Conservation (phyloP, 1,284 basidiomycete genomes). For the Ganoderma lingzhi region DNA sequence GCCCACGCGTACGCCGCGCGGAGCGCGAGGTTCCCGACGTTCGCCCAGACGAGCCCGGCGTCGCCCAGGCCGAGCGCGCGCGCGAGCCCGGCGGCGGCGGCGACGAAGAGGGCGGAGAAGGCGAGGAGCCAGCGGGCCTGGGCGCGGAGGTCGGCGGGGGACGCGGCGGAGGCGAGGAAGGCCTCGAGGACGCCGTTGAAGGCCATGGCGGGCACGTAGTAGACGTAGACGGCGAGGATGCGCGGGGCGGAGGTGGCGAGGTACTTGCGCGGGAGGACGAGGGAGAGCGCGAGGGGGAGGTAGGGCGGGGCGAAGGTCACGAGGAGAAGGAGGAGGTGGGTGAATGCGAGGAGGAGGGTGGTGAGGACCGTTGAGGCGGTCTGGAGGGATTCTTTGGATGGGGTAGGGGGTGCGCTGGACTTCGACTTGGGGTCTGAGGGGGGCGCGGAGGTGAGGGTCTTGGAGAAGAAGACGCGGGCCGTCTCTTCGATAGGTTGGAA, state of each 20-base stretch:
- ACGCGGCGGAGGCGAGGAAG: constrained; percentile 84
- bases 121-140: constrained; percentile 78
- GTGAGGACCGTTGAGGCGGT: constrained; percentile 48
- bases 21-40: constrained; percentile 68
- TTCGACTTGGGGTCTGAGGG: neutral
- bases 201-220: constrained; percentile 88
- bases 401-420: constrained; percentile 4
- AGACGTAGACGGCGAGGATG: constrained; percentile 81
- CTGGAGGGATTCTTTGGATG: constrained; percentile 33
- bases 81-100: constrained; percentile 55
- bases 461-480: constrained; percentile 87
- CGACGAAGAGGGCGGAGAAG: constrained; percentile 70
- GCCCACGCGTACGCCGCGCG: constrained; percentile 62
- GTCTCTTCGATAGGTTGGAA: constrained; percentile 96
- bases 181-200: constrained; percentile 92
- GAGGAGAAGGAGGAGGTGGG: constrained; percentile 80
- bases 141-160: constrained; percentile 63
- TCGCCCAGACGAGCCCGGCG: constrained; percentile 78
- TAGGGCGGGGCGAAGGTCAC: constrained; percentile 80
- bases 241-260: constrained; percentile 75
- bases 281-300: constrained; percentile 69
- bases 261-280: constrained; percentile 80
- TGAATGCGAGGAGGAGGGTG: constrained; percentile 65
- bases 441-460: constrained; percentile 51
- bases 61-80: constrained; percentile 66